Evolutionary conservation across 495 filamentous ascomycete species (phyloP), one percentile per base, ranked within the genome.

Genomic region (Aspergillus bridgeri): DNA sequence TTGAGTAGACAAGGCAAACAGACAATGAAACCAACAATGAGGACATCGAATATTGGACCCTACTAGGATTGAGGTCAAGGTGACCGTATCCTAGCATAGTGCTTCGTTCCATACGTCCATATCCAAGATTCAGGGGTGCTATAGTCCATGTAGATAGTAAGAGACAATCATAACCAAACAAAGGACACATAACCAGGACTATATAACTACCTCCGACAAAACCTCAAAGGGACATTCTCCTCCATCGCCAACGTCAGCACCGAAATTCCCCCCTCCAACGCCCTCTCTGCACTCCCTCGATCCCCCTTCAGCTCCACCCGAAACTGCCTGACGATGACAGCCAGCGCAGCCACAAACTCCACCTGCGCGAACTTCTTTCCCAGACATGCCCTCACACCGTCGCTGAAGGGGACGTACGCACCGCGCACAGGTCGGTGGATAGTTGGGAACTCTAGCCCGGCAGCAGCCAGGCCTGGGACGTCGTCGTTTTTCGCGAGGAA

Each of bases 291-390:
- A 69, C 20, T 59, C 57, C 9, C 59, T 62, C 17, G 52, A 25
- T 82, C 76, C 17, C 89, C 81, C 1, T 79, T 85, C 48, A 91
- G 76, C 71, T 89, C 84, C 11, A 91, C 74, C 58, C 78, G 84
- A 67, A 85, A 87, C 29, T 78, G 70, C 53, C 80, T 75, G 55
- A 91, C 87, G 7, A 92, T 70, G 9, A 83, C 79, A 1, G 86
- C 80, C 20, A 93, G 63, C 19, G 81, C 83, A 0, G 82, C 83
- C n/a, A 86, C 75, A 59, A 92, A 73, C 69, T 93, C 87, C 19
- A 90, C 88, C 66, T 90, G 85, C 0, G 89, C 85, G 53, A 93
- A 88, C 38, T 86, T 81, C 21, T 83, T 76, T 11, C 90, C 90
- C 20, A 90, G 69, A 64, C 90, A 93, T 6, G 83, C 82, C 11